phyloP scores from a whole-genome alignment of 1,284 basidiomycete species.

The Ustilago shanxiensis region DNA sequence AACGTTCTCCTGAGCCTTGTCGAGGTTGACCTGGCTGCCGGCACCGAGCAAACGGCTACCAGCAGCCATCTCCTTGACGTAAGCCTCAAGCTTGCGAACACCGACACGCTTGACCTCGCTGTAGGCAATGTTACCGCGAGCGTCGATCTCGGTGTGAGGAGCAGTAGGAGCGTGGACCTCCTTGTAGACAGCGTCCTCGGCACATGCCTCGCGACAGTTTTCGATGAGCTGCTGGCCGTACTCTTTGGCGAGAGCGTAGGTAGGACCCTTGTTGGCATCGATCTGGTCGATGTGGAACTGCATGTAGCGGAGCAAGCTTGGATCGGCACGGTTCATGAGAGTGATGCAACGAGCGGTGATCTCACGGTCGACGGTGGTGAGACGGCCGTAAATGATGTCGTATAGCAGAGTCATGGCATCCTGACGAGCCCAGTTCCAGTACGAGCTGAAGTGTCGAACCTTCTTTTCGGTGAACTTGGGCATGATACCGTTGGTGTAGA shows the following conservation, averaged over 20 bases:
- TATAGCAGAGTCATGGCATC: slow-evolving; percentile 95
- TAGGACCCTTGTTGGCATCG: slow-evolving; percentile 82
- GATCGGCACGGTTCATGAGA: slow-evolving; percentile 95
- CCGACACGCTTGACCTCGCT: slow-evolving; percentile 93
- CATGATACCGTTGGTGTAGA: slow-evolving; percentile 93
- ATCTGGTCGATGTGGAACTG: slow-evolving; percentile 91
- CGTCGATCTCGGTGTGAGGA: slow-evolving; percentile 91
- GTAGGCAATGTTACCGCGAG: slow-evolving; percentile 93
- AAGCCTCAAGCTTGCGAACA: slow-evolving; percentile 96
- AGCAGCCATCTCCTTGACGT: slow-evolving; percentile 98
- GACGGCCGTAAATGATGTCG: slow-evolving; percentile 79
- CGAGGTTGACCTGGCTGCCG: slow-evolving; percentile 73
- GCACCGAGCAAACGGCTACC: slow-evolving; percentile 77
- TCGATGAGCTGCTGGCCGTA: slow-evolving; percentile 96
- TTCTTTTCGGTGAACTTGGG: slow-evolving; percentile 94
- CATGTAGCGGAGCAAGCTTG: slow-evolving; percentile 79
- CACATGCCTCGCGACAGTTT: slow-evolving; percentile 87
- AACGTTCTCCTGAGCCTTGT: slow-evolving; percentile 96
- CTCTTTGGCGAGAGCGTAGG: slow-evolving; percentile 92
- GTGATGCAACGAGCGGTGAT: slow-evolving; percentile 82
- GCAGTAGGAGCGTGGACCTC: slow-evolving; percentile 82
- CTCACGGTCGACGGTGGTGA: slow-evolving; percentile 85
- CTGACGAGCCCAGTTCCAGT: slow-evolving; percentile 99
- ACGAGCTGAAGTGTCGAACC: slow-evolving; percentile 96
- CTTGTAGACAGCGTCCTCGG: slow-evolving; percentile 88